A percentile compares a stretch with the other conserved stretches of the same genome.
These are phyloP conservation scores for Macrophomina tecta DNA, from an alignment of 2,329 filamentous ascomycete genomes.

Conservation along the genomic window DNA sequence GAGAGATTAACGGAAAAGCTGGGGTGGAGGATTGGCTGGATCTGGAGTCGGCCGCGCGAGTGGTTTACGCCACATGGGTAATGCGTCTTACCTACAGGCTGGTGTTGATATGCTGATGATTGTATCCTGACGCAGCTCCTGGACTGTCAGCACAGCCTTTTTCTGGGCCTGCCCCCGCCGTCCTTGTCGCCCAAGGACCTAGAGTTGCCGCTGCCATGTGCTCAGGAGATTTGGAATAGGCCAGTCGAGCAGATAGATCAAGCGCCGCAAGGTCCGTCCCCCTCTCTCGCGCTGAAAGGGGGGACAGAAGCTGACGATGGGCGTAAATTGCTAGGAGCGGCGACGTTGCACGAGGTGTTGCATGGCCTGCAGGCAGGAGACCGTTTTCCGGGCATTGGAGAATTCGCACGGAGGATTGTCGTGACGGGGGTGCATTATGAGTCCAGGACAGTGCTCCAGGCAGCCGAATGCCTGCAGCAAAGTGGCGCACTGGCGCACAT, in stretches of 20 bases:
- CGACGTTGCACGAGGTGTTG: slow-evolving; percentile 7
- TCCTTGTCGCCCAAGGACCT: neutral
- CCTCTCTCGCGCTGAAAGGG: neutral
- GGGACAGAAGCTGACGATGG: neutral
- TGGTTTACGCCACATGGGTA: slow-evolving; percentile 16
- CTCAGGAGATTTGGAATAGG: neutral
- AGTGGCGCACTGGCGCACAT: neutral
- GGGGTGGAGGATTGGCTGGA: neutral
- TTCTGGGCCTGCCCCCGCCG: neutral
- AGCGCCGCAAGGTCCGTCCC: neutral
- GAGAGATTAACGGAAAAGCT: neutral
- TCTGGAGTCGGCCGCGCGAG: neutral
- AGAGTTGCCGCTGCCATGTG: slow-evolving; percentile 2
- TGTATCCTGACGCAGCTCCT: neutral
- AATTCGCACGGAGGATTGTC: slow-evolving; percentile 2
- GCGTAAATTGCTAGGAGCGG: neutral
- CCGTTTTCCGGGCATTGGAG: neutral
- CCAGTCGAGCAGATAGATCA: slow-evolving; percentile 1
- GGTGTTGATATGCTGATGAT: slow-evolving; percentile 1
- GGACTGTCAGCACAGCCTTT: neutral
- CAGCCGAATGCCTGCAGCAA: slow-evolving; percentile 13
- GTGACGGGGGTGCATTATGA: slow-evolving; percentile 2
- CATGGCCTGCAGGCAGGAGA: neutral
- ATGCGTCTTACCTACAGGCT: neutral
- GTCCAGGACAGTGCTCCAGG: slow-evolving; percentile 5